Percentiles rank a stretch among this genome's conserved stretches.
phyloP scores from a whole-genome alignment of 148 eudicot genomes.

The Amaranthus hypochondriacus region DNA sequence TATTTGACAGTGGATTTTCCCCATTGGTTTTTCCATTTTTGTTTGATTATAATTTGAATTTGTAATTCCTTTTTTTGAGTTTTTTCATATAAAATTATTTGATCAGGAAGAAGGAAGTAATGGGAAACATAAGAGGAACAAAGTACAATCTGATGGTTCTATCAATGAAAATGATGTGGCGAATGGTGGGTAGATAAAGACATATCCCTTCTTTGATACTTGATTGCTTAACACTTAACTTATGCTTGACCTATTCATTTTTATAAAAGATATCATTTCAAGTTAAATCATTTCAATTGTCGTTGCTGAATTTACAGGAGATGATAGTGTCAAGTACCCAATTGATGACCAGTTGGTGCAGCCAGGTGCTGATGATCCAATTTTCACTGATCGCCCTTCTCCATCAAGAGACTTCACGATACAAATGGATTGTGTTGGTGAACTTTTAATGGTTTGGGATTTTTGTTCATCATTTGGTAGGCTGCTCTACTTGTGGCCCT shows the following conservation, averaged over 20 bases:
- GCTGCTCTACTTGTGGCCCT: constrained; percentile 68
- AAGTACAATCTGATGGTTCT: constrained; percentile 23
- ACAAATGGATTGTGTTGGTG: constrained; percentile 80
- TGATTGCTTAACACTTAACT: not conserved
- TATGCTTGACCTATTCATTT: not conserved
- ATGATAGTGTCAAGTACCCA: constrained; percentile 64
- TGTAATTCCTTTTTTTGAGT: constrained; percentile 2
- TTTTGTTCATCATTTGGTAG: constrained; percentile 81
- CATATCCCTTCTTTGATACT: constrained; percentile 1
- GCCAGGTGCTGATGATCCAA: constrained; percentile 64
- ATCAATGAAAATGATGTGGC: constrained; percentile 11
- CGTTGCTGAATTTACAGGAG: constrained; percentile 35
- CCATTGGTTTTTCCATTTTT: not conserved
- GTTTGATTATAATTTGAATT: not conserved
- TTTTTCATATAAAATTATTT: constrained; percentile 7
- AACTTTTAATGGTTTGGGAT: constrained; percentile 93
- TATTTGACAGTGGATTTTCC: constrained; percentile 6
- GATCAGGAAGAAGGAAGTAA: constrained; percentile 34
- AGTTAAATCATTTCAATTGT: not conserved
- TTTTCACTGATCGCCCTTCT: constrained; percentile 64
- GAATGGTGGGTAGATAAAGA: constrained; percentile 17
- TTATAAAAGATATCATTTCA: not conserved
- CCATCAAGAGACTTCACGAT: constrained; percentile 69
- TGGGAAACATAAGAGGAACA: constrained; percentile 32
- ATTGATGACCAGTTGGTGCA: constrained; percentile 83